These are phyloP conservation scores for Phoenix dactylifera DNA, from an alignment of 176 grass and related monocot species.

Conservation along the genomic window DNA sequence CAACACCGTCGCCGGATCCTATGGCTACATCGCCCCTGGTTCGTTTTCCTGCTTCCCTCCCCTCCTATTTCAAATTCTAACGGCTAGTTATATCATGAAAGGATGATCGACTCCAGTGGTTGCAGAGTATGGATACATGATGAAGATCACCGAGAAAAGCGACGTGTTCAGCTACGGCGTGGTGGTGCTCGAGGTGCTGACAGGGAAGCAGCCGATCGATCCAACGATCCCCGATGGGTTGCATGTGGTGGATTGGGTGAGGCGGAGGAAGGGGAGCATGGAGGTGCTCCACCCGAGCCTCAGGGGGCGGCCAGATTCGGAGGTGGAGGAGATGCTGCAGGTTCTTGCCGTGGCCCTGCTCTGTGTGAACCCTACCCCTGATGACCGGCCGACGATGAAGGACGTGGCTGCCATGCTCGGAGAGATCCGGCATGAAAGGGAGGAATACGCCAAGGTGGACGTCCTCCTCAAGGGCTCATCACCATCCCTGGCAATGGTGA, in stretches of 20 bases:
- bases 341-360: constrained; percentile 77
- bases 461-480: constrained; percentile 48
- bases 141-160: constrained; percentile 94
- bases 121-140: constrained; percentile 98
- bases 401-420: constrained; percentile 82
- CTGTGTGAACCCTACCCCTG: constrained; percentile 55
- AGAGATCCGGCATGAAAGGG: constrained; percentile 75
- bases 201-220: constrained; percentile 90
- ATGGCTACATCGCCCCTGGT: constrained; percentile 94
- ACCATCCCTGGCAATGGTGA: neutral
- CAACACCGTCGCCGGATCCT: constrained; percentile 90
- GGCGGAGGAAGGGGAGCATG: constrained; percentile 33
- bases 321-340: constrained; percentile 87
- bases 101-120: no score
- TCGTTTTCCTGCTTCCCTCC: neutral
- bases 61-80: neutral
- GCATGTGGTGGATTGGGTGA: constrained; percentile 89
- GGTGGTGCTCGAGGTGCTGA: constrained; percentile 92
- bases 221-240: constrained; percentile 73
- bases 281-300: constrained; percentile 63
- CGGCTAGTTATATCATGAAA: no score
- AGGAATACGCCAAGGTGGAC: constrained; percentile 56
- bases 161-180: constrained; percentile 98
- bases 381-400: constrained; percentile 87
- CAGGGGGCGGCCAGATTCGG: constrained; percentile 23